These are phyloP conservation scores for Paramecium sonneborni DNA, from an alignment of 73 alveolate genomes.

Conservation along the genomic window DNA sequence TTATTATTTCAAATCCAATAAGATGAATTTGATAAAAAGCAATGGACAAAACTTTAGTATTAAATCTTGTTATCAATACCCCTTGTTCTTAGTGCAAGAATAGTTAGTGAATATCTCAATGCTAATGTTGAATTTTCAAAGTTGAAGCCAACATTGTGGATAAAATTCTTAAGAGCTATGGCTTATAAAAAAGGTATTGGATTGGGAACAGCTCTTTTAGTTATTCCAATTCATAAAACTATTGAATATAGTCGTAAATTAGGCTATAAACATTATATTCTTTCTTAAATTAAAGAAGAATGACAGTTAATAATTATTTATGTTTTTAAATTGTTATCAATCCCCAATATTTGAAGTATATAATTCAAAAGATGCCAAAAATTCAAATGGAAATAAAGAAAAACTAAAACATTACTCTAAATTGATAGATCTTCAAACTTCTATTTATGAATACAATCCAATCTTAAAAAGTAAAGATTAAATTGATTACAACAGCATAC, in stretches of 20 bases:
- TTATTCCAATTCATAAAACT: neutral
- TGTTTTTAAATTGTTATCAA: neutral
- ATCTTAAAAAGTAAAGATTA: neutral
- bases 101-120: neutral
- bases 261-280: neutral
- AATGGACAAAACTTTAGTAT: neutral
- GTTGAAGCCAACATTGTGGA: neutral
- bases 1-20: neutral
- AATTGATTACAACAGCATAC: constrained; percentile 3
- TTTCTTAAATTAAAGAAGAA: neutral
- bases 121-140: neutral
- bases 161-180: neutral
- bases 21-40: neutral
- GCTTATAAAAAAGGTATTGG: neutral
- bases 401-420: constrained; percentile 20
- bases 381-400: constrained; percentile 16
- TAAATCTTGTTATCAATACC: neutral
- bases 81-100: neutral
- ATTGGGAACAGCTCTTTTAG: neutral
- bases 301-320: neutral
- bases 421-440: neutral
- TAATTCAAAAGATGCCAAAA: constrained; percentile 20
- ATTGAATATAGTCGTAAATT: neutral
- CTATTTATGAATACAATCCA: neutral
- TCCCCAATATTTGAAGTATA: neutral